A percentile compares a stretch with the other conserved stretches of the same genome.
phyloP scores from a whole-genome alignment of 2,329 filamentous ascomycete genomes.

The Fusarium anthophilum region DNA sequence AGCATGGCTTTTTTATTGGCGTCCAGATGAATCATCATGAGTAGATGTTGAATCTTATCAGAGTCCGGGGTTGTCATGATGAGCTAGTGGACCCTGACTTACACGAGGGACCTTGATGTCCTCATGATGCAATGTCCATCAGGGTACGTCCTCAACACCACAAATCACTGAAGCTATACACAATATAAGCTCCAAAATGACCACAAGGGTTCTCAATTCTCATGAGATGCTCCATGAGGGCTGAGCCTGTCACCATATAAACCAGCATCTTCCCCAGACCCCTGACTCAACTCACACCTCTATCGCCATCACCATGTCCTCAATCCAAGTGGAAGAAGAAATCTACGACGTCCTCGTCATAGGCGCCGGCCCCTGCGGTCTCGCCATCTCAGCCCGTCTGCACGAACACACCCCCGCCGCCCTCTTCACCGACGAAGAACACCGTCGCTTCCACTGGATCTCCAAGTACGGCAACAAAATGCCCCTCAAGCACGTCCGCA shows the following conservation, averaged over 20 bases:
- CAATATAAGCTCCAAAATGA: not conserved
- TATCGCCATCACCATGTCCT: not conserved
- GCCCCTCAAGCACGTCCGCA: constrained; percentile 60
- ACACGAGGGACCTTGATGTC: constrained; percentile 26
- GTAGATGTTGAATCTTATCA: not conserved
- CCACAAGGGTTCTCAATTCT: constrained; percentile 20
- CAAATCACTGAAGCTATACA: not conserved
- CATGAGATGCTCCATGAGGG: not conserved
- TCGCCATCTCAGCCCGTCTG: constrained; percentile 77
- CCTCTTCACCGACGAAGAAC: constrained; percentile 85
- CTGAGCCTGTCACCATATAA: not conserved
- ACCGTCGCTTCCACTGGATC: constrained; percentile 83
- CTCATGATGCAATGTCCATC: constrained; percentile 35
- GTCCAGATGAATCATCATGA: not conserved
- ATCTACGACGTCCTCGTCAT: constrained; percentile 76
- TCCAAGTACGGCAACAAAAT: constrained; percentile 70
- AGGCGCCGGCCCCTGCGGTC: constrained; percentile 78
- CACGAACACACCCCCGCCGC: constrained; percentile 78
- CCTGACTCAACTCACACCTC: not conserved
- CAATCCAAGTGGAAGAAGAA: constrained; percentile 41
- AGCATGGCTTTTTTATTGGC: accelerated
- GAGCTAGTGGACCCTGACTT: constrained; percentile 10
- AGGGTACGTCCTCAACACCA: constrained; percentile 16
- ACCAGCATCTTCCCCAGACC: not conserved
- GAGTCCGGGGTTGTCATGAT: not conserved